These are phyloP conservation scores for Basipetospora sp. DNA, from an alignment of 2,329 filamentous ascomycete genomes.

Conservation along the genomic window DNA sequence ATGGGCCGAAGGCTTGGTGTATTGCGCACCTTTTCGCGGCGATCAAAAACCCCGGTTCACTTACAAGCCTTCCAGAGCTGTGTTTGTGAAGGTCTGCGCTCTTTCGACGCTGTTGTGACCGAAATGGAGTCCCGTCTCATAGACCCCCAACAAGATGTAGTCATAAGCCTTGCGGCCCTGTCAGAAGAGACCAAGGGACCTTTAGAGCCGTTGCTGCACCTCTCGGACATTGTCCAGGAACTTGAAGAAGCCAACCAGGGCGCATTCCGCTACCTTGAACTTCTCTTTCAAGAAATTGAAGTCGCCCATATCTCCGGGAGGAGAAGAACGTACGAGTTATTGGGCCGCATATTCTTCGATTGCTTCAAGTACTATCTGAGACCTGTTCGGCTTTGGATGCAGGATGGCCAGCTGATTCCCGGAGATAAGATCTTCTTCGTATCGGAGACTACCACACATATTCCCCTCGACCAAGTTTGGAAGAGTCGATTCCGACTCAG, in stretches of 20 bases:
- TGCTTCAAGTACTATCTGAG: conserved; percentile 72
- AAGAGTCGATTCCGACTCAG: conserved; percentile 57
- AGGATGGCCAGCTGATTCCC: conserved; percentile 52
- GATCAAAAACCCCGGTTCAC: conserved; percentile 36
- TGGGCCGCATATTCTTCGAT: conserved; percentile 59
- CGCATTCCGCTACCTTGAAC: conserved; percentile 63
- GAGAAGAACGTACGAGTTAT: conserved; percentile 41
- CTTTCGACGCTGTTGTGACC: conserved; percentile 46
- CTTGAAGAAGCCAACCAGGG: conserved; percentile 34
- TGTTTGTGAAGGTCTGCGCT: conserved; percentile 38
- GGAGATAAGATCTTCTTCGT: conserved; percentile 66
- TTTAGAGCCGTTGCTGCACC: conserved; percentile 39
- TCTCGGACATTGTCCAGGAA: conserved; percentile 48
- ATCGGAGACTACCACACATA: conserved; percentile 37
- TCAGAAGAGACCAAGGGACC: conserved; percentile 39
- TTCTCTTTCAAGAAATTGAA: conserved; percentile 57
- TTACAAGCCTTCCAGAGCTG: conserved; percentile 59
- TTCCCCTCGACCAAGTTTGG: conserved; percentile 57
- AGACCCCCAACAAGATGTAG: conserved; percentile 32
- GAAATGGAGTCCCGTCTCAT: conserved; percentile 46
- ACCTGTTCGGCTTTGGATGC: conserved; percentile 74
- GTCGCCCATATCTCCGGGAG: conserved; percentile 57
- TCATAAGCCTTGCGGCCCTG: conserved; percentile 53
- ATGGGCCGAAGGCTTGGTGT: conserved; percentile 29
- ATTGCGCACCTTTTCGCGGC: conserved; percentile 29